phyloP scores from a whole-genome alignment of 2,329 filamentous ascomycete species.

The Aspergillus viridinutans region DNA sequence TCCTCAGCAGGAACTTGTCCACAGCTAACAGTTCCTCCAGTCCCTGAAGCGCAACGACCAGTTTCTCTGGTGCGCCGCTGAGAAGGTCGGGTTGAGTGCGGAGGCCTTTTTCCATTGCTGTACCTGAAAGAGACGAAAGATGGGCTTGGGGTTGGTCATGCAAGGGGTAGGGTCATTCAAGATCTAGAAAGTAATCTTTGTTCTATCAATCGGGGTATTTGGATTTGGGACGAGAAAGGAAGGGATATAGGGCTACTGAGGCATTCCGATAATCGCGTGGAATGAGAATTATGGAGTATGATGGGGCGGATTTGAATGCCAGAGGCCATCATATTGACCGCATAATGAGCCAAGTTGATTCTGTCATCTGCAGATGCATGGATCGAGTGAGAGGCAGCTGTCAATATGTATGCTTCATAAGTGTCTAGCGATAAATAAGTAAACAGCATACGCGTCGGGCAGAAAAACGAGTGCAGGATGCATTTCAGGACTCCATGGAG shows the following conservation, averaged over 20 bases:
- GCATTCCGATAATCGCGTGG: not conserved
- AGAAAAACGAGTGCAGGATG: not conserved
- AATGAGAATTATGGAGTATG: not conserved
- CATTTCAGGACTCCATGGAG: not conserved
- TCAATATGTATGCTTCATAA: not conserved
- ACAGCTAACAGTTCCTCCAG: constrained; percentile 84
- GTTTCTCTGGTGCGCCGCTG: not conserved
- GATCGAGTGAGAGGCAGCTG: not conserved
- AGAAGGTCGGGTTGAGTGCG: not conserved
- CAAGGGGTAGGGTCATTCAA: not conserved
- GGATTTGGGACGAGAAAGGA: not conserved
- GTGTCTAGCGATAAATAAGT: not conserved
- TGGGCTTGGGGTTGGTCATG: not conserved
- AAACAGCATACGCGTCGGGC: not conserved
- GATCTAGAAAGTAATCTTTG: not conserved
- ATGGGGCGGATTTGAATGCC: not conserved
- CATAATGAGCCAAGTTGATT: not conserved
- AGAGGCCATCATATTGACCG: not conserved
- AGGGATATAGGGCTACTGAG: not conserved
- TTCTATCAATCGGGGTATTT: not conserved
- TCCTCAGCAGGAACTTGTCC: constrained; percentile 73
- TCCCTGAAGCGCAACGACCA: constrained; percentile 38
- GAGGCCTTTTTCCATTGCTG: not conserved
- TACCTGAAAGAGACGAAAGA: not conserved
- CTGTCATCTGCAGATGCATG: not conserved